Evolutionary conservation across 2,329 filamentous ascomycete species (phyloP).

Genomic region (Penicillium sp.): DNA sequence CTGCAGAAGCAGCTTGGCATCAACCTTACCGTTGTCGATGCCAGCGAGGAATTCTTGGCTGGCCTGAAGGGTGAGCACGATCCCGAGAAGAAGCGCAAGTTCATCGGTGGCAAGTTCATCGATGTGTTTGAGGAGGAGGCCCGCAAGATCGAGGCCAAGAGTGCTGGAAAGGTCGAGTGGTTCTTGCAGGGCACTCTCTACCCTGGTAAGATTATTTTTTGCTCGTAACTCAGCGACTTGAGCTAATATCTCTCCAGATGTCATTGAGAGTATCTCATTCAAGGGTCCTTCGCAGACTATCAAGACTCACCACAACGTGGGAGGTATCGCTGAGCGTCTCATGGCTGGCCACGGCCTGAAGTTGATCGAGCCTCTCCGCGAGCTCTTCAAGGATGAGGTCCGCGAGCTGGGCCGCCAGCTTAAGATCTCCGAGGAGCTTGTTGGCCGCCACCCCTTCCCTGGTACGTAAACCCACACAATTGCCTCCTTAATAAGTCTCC

Average conservation of each 20-base stretch:
- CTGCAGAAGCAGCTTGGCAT: conserved; percentile 73
- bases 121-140: conserved; percentile 74
- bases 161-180: conserved; percentile 61
- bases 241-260: background rate
- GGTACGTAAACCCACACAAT: background rate
- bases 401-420: conserved; percentile 61
- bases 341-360: conserved; percentile 27
- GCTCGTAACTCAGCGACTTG: conserved; percentile 24
- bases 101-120: conserved; percentile 53
- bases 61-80: conserved; percentile 68
- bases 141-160: conserved; percentile 19
- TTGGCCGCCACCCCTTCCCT: conserved; percentile 64
- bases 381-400: conserved; percentile 79
- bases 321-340: conserved; percentile 57
- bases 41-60: conserved; percentile 64
- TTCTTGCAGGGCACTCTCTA: conserved; percentile 82
- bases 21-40: conserved; percentile 81
- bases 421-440: conserved; percentile 61
- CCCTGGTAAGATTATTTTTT: conserved; percentile 39
- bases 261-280: conserved; percentile 57
- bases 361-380: conserved; percentile 64
- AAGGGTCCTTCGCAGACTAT: conserved; percentile 63
- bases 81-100: conserved; percentile 77
- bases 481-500: no score
- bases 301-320: conserved; percentile 61